Evolutionary conservation across 371 early-diverging fungal genomes (phyloP), one percentile per base, ranked within the genome.

Genomic region (Gilbertella persicaria): DNA sequence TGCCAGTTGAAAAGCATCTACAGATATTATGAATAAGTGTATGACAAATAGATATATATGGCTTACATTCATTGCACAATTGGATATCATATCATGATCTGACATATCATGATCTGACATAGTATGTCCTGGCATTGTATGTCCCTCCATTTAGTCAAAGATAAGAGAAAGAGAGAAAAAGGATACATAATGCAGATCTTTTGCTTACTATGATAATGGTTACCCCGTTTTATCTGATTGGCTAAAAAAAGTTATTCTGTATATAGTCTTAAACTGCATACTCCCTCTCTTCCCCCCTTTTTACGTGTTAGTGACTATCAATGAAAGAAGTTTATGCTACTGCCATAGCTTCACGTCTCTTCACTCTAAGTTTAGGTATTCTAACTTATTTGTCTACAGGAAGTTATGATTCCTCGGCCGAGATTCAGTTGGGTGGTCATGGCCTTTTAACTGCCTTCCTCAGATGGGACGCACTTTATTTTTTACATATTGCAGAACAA

Each of bases 391-490:
- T 58, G 9, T 53, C 52, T 23, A 60, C 64, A 19, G 71, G 69
- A 16, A 60, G 60, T 20, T 77, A 77, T 38, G 77, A 77, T 45
- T 68, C 77, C 1, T 77, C 77, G 1, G 69, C 69, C 10, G 73
- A 73, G 17, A 70, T 71, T 17, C 54, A 57, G 23, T 49, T 69
- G 0, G 49, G 43, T 1, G 26, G 60, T 19, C 10, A 51, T 4
- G 40, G 46, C 39, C 2, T 43, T 5, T 58, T 78, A 12, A 65
- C 45, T 45, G 78, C 81, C 3, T 89, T 93, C 58, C 66, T 93
- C 10, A 82, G 95, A 23, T 98, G 97, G 97, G 98, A 98, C 60
- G 85, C 94, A 3, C 72, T 96, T 47, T 95, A 95, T 66, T 96
- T 96, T 71, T 55, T 86, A 25, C 80, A 87, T 49, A 91, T 95